phyloP scores from a whole-genome alignment of 192 early-diverging fungal species.

The Paraglomus occultum region DNA sequence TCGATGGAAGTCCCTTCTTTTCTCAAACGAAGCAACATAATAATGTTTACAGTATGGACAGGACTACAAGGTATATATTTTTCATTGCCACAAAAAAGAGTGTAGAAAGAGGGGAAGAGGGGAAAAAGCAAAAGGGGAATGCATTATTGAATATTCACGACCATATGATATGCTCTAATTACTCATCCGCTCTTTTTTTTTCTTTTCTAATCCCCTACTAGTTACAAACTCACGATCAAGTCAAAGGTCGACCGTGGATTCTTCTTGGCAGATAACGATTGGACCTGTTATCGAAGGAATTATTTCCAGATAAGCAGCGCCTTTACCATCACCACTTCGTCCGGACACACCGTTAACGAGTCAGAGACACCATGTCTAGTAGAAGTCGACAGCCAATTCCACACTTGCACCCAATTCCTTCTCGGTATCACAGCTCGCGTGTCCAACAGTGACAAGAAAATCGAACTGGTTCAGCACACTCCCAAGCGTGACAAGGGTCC shows the following conservation, averaged over 20 bases:
- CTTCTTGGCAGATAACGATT: conserved; percentile 83
- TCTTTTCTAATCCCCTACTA: too few relatives aligned
- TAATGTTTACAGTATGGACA: conserved; percentile 65
- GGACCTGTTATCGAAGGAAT: conserved; percentile 95
- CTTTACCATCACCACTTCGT: conserved; percentile 55
- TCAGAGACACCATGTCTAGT: conserved; percentile 64
- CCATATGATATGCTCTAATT: not conserved
- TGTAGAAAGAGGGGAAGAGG: conserved; percentile 2
- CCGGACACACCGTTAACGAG: conserved; percentile 36
- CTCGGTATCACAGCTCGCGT: conserved; percentile 77
- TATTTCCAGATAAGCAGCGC: conserved; percentile 84
- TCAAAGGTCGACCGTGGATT: conserved; percentile 92
- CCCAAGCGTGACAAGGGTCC: conserved; percentile 94
- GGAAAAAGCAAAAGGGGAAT: too few relatives aligned
- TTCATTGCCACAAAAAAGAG: conserved; percentile 9
- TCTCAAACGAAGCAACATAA: conserved; percentile 61
- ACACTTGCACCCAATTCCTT: conserved; percentile 65
- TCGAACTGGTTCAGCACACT: conserved; percentile 85
- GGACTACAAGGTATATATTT: conserved; percentile 44
- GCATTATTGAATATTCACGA: conserved; percentile 7
- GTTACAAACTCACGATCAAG: conserved; percentile 56
- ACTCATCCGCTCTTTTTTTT: conserved; percentile 8
- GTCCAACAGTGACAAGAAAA: conserved; percentile 65
- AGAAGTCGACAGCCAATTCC: conserved; percentile 50
- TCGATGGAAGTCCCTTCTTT: conserved; percentile 68